Evolutionary conservation across 768 basidiomycete species (phyloP).

Genomic region (Psilocybe tampanensis): DNA sequence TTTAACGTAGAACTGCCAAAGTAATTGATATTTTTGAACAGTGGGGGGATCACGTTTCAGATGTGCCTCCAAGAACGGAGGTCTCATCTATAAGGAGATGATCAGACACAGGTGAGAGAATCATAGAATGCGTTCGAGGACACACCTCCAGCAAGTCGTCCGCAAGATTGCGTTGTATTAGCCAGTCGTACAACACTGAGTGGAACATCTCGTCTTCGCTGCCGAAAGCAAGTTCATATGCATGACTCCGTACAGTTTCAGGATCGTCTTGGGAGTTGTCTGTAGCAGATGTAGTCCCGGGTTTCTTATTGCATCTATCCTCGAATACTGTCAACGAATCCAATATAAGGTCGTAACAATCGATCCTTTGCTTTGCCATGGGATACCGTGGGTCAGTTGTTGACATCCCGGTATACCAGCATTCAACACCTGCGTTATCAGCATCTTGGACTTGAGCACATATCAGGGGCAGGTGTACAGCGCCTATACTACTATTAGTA

Average conservation of each 20-base stretch:
- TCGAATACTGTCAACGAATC: constrained; percentile 84
- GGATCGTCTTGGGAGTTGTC: constrained; percentile 48
- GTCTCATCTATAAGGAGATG: constrained; percentile 64
- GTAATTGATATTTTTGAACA: constrained; percentile 80
- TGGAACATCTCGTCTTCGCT: constrained; percentile 94
- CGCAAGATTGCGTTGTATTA: constrained; percentile 75
- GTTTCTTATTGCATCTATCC: constrained; percentile 47
- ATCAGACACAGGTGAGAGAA: not conserved
- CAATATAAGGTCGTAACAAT: constrained; percentile 83
- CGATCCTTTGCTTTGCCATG: constrained; percentile 60
- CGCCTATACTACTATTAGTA: constrained; percentile 50
- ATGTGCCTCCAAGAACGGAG: constrained; percentile 87
- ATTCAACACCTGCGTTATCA: constrained; percentile 73
- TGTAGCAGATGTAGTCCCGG: constrained; percentile 15
- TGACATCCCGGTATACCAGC: constrained; percentile 67
- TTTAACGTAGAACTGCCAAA: constrained; percentile 98
- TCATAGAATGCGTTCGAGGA: not conserved
- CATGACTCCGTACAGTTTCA: constrained; percentile 77
- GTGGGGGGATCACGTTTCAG: constrained; percentile 79
- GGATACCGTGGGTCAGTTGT: constrained; percentile 59
- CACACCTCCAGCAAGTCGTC: constrained; percentile 88
- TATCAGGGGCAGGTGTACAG: constrained; percentile 80
- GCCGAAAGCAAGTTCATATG: constrained; percentile 84
- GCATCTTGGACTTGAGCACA: constrained; percentile 83
- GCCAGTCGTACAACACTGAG: constrained; percentile 93